phyloP scores from a whole-genome alignment of 345 rosid species.

The Hibiscus syriacus region DNA sequence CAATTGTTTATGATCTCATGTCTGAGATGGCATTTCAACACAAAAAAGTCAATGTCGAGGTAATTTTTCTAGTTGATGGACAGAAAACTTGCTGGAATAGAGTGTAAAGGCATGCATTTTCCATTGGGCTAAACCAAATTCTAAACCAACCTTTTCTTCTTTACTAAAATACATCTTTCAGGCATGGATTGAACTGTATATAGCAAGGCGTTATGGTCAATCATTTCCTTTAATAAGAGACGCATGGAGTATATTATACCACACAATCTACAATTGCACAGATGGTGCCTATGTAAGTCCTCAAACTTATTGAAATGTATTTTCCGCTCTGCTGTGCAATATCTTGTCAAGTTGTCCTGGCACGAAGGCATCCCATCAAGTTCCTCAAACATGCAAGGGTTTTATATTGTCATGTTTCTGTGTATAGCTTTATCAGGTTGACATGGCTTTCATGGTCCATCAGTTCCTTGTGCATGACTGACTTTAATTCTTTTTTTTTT shows the following conservation, averaged over 20 bases:
- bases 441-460: background rate
- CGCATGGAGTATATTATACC: slow-evolving; percentile 55
- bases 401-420: background rate
- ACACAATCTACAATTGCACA: slow-evolving; percentile 62
- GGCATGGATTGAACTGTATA: slow-evolving; percentile 43
- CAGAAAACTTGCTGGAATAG: background rate
- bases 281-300: slow-evolving; percentile 57
- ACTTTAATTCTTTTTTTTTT: too few relatives aligned
- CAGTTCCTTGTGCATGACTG: background rate
- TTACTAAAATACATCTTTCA: slow-evolving; percentile 13
- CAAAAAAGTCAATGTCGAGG: slow-evolving; percentile 52
- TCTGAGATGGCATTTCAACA: slow-evolving; percentile 71
- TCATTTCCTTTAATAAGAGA: slow-evolving; percentile 32
- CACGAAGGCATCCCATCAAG: background rate
- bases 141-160: background rate
- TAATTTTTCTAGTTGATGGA: slow-evolving; percentile 9
- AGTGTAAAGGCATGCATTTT: background rate
- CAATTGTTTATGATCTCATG: slow-evolving; percentile 69
- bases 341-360: background rate
- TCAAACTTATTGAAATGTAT: background rate
- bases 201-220: slow-evolving; percentile 54
- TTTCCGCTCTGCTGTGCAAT: background rate
- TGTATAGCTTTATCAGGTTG: background rate
- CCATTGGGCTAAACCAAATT: background rate
- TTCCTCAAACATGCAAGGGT: background rate